These are phyloP conservation scores for Apiospora aurea DNA, from an alignment of 2,329 filamentous ascomycete genomes.

Conservation along the genomic window DNA sequence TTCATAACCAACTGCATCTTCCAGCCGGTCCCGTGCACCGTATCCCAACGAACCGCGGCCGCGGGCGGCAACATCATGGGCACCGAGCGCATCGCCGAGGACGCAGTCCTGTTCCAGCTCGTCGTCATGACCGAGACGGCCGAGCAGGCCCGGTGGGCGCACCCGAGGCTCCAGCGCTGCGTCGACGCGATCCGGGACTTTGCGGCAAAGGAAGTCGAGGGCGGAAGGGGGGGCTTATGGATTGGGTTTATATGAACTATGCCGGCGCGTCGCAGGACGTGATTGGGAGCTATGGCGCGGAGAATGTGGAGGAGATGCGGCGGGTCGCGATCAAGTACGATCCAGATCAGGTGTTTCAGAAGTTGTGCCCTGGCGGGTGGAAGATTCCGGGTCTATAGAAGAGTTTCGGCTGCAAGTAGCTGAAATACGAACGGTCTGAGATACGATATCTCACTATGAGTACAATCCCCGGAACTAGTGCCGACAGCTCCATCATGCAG, in stretches of 20 bases:
- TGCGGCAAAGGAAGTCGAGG: slow-evolving; percentile 25
- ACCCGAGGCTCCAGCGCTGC: not conserved
- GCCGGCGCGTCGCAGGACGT: not conserved
- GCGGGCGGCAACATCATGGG: slow-evolving; percentile 50
- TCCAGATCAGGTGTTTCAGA: not conserved
- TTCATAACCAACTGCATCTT: slow-evolving; percentile 29
- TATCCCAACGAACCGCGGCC: slow-evolving; percentile 41
- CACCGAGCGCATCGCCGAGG: slow-evolving; percentile 43
- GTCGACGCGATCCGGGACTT: not conserved
- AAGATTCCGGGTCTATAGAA: slow-evolving; percentile 28
- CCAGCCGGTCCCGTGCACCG: slow-evolving; percentile 37
- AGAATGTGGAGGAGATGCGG: not conserved
- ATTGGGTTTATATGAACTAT: slow-evolving; percentile 28
- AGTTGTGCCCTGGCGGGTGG: slow-evolving; percentile 32
- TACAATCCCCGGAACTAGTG: too few relatives aligned
- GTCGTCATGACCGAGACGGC: slow-evolving; percentile 41
- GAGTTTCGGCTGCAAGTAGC: not conserved
- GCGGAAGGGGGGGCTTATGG: slow-evolving; percentile 28
- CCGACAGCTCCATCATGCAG: too few relatives aligned
- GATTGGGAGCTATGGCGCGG: not conserved
- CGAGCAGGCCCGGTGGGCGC: slow-evolving; percentile 30
- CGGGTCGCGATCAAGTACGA: not conserved
- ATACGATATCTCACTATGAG: too few relatives aligned
- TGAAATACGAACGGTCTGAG: too few relatives aligned
- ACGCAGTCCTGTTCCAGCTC: slow-evolving; percentile 40